Evolutionary conservation across 164 flowering plant species (phyloP), one percentile per base, ranked within the genome.

Genomic region (Stephania japonica): DNA sequence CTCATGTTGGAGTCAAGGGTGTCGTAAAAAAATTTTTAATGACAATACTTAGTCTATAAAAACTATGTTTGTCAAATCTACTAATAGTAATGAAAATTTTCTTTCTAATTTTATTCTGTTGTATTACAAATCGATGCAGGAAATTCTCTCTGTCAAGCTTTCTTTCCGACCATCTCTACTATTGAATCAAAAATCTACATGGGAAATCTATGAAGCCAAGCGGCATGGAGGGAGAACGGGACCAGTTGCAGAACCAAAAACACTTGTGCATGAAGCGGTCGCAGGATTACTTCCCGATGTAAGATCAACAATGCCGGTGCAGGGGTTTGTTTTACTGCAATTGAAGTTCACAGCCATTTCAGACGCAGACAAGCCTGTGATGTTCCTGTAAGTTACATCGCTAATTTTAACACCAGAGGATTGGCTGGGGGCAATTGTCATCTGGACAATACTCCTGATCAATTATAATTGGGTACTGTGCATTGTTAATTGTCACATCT

Each of bases 401-500:
- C 75, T 73, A 21, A 56, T 56, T 56, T 56, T 11, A 56, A 56
- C 63, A 56, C 63, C 63, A 18, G 63, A 56, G 10, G 18, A 2
- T 8, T n/a, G 70, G 14, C 61, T 49, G 6, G 63, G n/a, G 8
- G 16, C 63, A 56, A 56, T 4, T 61, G 12, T 42, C 19, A 6
- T 73, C 42, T 32, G 75, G 69, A 32, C 75, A 63, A 63, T 73
- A 73, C 12, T 73, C 24, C 66, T 73, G 75, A 25, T 73, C 70
- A 2, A 73, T 73, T 12, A 73, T 73, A 18, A 73, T 65, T 0
- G 75, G 75, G 69, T 73, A 65, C 8, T 73, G 5, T 1, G 16
- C 66, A 47, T 59, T 43, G 21, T 47, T 73, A 62, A 73, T 73
- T 19, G 21, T 73, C 7, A 63, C 75, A 16, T 66, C 69, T 65